Percentiles rank a stretch among this genome's conserved stretches.
Evolutionary conservation across 2,329 filamentous ascomycete species (phyloP).

Genomic region (Phoma sp.): DNA sequence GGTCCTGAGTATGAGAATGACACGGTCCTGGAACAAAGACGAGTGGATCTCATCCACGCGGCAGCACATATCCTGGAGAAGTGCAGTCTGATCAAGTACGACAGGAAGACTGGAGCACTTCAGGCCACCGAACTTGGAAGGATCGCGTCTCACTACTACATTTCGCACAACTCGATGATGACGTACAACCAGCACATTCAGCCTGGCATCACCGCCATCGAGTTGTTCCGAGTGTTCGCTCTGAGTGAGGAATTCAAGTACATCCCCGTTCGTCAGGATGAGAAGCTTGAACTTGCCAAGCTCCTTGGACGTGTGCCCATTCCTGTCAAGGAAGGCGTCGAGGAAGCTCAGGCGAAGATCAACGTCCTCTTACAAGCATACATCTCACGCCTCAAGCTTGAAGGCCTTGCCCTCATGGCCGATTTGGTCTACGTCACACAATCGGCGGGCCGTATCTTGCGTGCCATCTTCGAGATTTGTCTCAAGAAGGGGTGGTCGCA

Average conservation of each 20-base stretch:
- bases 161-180: constrained; percentile 93
- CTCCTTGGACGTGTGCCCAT: constrained; percentile 89
- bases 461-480: constrained; percentile 96
- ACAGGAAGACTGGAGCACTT: constrained; percentile 87
- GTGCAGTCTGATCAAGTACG: constrained; percentile 90
- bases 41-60: constrained; percentile 96
- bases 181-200: constrained; percentile 97
- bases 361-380: constrained; percentile 97
- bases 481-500: constrained; percentile 95
- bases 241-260: constrained; percentile 99
- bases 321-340: constrained; percentile 95
- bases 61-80: constrained; percentile 87
- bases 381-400: constrained; percentile 91
- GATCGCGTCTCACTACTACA: constrained; percentile 98
- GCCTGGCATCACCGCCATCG: constrained; percentile 89
- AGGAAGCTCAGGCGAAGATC: constrained; percentile 97
- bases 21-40: constrained; percentile 89
- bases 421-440: constrained; percentile 99
- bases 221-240: constrained; percentile 95
- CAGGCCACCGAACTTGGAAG: constrained; percentile 93
- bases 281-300: constrained; percentile 95
- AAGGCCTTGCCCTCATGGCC: constrained; percentile 94
- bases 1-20: constrained; percentile 96
- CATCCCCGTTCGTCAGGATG: constrained; percentile 95
- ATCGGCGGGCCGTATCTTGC: constrained; percentile 92